phyloP scores from a whole-genome alignment of 23 red algal species.

The Cyanidium caldarium region DNA sequence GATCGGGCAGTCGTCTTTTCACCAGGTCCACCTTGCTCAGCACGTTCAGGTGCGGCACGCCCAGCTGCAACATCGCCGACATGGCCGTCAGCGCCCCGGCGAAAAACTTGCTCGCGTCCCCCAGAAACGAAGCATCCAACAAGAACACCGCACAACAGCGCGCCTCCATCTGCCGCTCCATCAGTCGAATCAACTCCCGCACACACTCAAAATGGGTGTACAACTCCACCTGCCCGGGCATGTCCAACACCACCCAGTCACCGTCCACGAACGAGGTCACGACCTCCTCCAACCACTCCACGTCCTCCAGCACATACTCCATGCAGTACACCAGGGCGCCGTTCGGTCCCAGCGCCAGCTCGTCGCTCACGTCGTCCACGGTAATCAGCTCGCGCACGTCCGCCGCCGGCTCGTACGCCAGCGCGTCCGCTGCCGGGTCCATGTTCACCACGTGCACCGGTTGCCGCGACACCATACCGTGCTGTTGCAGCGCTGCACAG shows the following conservation, averaged over 20 bases:
- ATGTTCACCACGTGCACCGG: slow-evolving; percentile 82
- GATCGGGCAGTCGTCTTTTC: not conserved
- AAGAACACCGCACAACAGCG: slow-evolving; percentile 63
- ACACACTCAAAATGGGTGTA: slow-evolving; percentile 83
- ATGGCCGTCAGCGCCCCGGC: slow-evolving; percentile 71
- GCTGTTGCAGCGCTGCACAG: slow-evolving; percentile 60
- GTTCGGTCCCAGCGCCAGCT: slow-evolving; percentile 63
- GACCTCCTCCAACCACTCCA: slow-evolving; percentile 78
- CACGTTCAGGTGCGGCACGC: slow-evolving; percentile 78
- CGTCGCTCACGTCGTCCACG: slow-evolving; percentile 65
- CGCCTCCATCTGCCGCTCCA: slow-evolving; percentile 32
- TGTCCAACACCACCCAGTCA: slow-evolving; percentile 77
- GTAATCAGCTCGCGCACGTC: slow-evolving; percentile 81
- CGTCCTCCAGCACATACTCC: slow-evolving; percentile 81
- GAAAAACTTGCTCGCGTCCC: slow-evolving; percentile 68
- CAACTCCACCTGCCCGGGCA: slow-evolving; percentile 86
- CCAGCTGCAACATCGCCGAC: slow-evolving; percentile 83
- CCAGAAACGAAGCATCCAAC: slow-evolving; percentile 70
- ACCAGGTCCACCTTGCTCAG: slow-evolving; percentile 86
- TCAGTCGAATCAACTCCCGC: slow-evolving; percentile 27
- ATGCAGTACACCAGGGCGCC: slow-evolving; percentile 90
- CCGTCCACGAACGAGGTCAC: slow-evolving; percentile 44
- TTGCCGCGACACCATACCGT: slow-evolving; percentile 29
- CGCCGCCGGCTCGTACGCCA: slow-evolving; percentile 38
- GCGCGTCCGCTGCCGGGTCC: slow-evolving; percentile 74